Evolutionary conservation across 176 grass and related monocot species (phyloP), one percentile per base, ranked within the genome.

Genomic region (Bromus sterilis): DNA sequence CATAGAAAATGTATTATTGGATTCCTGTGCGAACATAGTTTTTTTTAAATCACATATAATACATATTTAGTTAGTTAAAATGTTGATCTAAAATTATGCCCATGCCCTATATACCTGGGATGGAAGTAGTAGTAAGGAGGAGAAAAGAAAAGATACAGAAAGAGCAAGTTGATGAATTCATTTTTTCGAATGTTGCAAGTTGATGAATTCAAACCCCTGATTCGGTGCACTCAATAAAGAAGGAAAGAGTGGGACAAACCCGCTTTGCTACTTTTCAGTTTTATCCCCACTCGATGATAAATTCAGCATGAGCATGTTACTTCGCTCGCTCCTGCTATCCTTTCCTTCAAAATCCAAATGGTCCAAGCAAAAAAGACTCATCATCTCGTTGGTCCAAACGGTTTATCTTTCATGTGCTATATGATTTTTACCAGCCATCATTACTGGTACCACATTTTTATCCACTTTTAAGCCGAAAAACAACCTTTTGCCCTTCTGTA

Each of bases 311-410:
- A 3, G 36, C 81, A 88, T 88, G 81, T 88, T 80, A 80, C 81
- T 77, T 66, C 30, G 56, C 6, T 86, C 28, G 4, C 40, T 28
- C 57, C 63, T 75, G 9, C 4, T 68, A 26, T 79, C 30, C 41
- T 78, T 83, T 56, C 24, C 14, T 44, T n/a, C 75, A 65, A 43
- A 65, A 82, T n/a, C 5, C 48, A 66, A 48, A 79, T 84, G 81
- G 81, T 88, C 86, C 81, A 75, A 9, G 29, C 13, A 68, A 3
- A 25, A 18, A 46, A 15, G 78, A 58, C 36, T 16, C 48, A 13
- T 78, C 37, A 46, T 23, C 9, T 28, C 4, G 8, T 15, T 73
- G 69, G 55, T 21, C 34, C 29, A 71, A 72, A 25, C n/a, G 14
- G 53, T 35, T 60, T 66, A 75, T 7, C 33, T 66, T 74, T 46